Base-by-base conservation (phyloP, 1,139 yeast species). In the Blastobotrys malaysiensis region DNA sequence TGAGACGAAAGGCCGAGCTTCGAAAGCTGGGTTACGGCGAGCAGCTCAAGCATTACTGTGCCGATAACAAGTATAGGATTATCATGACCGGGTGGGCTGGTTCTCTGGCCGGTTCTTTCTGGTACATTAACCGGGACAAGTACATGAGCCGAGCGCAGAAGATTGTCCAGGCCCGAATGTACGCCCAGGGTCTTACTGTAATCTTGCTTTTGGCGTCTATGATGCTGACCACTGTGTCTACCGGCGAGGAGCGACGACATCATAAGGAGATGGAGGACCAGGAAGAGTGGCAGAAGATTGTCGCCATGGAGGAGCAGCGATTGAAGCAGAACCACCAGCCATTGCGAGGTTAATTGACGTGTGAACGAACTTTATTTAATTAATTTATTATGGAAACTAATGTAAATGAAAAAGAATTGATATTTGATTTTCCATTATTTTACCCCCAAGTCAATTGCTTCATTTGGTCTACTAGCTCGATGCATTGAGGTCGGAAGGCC, bases 111-210 rank as follows among this genome's bases (percentile, higher is more conserved):
- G 96, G 95, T 1, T 85, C 96, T 2, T 88, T 95, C 89, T 81
- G 76, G 55, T 65, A 76, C 51, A 89, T 88, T 52, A 85, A 88
- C 74, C 80, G 79, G 63, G 96, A 89, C 71, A 85, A 83, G 62
- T 77, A 83, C 69, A 78, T 89, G 84, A 81, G 90, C 55, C 80
- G 79, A 56, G 76, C 96, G 4, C 97, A 90, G 73, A 90, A 89
- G 71, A 82, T 88, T 44, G 96, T 88, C 27, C 95, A 88, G 70
- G 96, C 97, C 26, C 85, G 97, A 80, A 89, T 89, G 84, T 88
- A 88, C 69, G 97, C 97, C 7, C 97, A 89, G 72, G 90, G 87
- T 59, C 73, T 88, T 56, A 79, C 73, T 63, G 77, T 68, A 60
- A 67, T 65, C 16, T 60, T 71, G 60, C 62, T 71, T 45, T 59